Conservation (phyloP, 2,329 filamentous ascomycete genomes). For the Fusarium subglutinans region DNA sequence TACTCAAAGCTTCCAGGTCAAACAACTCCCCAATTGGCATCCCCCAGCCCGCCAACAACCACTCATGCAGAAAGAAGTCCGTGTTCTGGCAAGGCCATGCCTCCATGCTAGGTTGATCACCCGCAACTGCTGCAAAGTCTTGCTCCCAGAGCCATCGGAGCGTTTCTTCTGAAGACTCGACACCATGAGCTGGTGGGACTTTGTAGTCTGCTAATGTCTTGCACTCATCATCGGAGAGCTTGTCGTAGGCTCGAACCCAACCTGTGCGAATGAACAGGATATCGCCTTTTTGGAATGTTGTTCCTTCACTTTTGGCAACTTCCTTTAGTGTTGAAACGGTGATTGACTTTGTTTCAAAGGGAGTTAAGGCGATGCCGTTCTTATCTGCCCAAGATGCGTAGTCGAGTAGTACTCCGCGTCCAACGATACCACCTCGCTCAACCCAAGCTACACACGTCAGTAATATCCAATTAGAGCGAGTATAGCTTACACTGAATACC, state of each 20-base stretch:
- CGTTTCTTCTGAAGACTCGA: slow-evolving; percentile 58
- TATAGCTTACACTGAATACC: slow-evolving; percentile 42
- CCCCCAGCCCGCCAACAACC: slow-evolving; percentile 60
- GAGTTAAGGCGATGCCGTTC: slow-evolving; percentile 48
- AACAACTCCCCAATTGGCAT: slow-evolving; percentile 62
- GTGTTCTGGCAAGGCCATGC: slow-evolving; percentile 53
- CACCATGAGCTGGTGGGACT: slow-evolving; percentile 50
- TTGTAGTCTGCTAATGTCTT: slow-evolving; percentile 46
- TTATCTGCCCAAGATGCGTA: slow-evolving; percentile 57
- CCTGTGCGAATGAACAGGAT: slow-evolving; percentile 66
- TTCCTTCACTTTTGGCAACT: slow-evolving; percentile 55
- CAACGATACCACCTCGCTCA: slow-evolving; percentile 54
- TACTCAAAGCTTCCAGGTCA: slow-evolving; percentile 52
- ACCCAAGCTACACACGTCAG: slow-evolving; percentile 8
- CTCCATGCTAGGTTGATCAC: slow-evolving; percentile 64
- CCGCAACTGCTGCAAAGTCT: slow-evolving; percentile 63
- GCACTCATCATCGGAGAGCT: slow-evolving; percentile 49
- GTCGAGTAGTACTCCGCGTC: slow-evolving; percentile 62
- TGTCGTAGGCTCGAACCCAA: slow-evolving; percentile 57
- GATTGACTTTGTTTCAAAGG: slow-evolving; percentile 55
- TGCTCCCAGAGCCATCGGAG: slow-evolving; percentile 68
- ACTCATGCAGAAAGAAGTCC: slow-evolving; percentile 53
- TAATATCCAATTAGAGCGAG: rapidly evolving
- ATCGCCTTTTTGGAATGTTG: slow-evolving; percentile 59
- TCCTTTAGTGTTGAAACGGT: slow-evolving; percentile 53